Percentiles rank a stretch among this genome's conserved stretches.
Conservation (phyloP, 164 flowering plant species). For the Magnolia sinica region DNA sequence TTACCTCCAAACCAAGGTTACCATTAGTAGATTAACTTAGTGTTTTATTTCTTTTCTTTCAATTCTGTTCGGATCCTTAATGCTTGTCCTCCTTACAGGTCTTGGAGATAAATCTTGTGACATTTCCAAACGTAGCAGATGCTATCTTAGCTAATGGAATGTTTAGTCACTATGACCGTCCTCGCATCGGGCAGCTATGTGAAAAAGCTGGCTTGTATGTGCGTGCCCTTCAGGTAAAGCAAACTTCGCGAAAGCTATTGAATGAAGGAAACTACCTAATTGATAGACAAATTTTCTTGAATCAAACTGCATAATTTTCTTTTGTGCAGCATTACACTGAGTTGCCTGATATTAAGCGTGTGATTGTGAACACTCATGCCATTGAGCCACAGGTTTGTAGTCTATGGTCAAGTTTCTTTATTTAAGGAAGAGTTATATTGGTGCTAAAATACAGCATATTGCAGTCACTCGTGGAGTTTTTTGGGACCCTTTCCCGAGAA, state of each 20-base stretch:
- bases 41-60: not conserved
- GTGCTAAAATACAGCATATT: constrained; percentile 20
- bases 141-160: constrained; percentile 98
- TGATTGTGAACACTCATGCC: constrained; percentile 98
- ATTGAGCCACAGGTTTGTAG: constrained; percentile 93
- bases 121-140: constrained; percentile 99
- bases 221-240: constrained; percentile 77
- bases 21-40: not conserved
- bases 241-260: not conserved
- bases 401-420: not conserved
- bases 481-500: constrained; percentile 94
- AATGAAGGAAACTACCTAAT: too few relatives aligned
- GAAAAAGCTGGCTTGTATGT: constrained; percentile 94
- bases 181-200: constrained; percentile 99
- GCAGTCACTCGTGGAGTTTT: constrained; percentile 97
- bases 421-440: not conserved
- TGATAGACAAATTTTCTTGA: too few relatives aligned
- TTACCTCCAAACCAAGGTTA: constrained; percentile 72
- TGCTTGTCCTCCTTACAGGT: constrained; percentile 44
- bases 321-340: constrained; percentile 89
- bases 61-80: not conserved
- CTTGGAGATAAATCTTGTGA: constrained; percentile 92
- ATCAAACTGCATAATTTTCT: not conserved
- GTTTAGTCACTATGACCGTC: constrained; percentile 99
- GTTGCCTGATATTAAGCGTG: constrained; percentile 93